Percentiles rank a stretch among this genome's conserved stretches.
Evolutionary conservation across 2,329 filamentous ascomycete species (phyloP).

Genomic region (Xylariaceae sp.): DNA sequence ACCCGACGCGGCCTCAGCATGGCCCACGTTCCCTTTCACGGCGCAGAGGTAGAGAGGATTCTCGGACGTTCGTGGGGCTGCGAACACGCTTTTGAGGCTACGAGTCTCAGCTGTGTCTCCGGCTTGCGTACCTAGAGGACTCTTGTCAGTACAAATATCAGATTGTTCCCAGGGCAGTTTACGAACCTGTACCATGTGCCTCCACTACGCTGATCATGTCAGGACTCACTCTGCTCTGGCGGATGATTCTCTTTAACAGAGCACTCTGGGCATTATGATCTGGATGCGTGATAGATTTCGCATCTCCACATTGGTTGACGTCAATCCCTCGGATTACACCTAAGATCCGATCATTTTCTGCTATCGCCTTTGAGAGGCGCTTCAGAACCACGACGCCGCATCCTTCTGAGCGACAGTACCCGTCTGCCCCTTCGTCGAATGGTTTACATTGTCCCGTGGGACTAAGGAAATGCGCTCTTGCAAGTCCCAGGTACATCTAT

Average conservation of each 20-base stretch:
- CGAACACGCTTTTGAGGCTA: conserved; percentile 8
- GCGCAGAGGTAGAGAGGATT: conserved; percentile 30
- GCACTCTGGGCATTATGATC: conserved; percentile 26
- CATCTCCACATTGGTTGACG: conserved; percentile 38
- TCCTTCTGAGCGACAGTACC: conserved; percentile 12
- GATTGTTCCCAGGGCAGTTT: too few relatives aligned
- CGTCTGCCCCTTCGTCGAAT: conserved; percentile 10
- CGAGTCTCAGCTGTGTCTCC: conserved; percentile 58
- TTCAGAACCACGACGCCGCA: conserved; percentile 10
- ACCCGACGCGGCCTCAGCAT: conserved; percentile 23
- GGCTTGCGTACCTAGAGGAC: conserved; percentile 36
- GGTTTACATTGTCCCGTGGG: conserved; percentile 8
- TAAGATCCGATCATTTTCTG: conserved; percentile 40
- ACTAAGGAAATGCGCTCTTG: conserved; percentile 10
- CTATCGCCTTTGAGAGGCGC: conserved; percentile 38
- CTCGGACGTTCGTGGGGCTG: conserved; percentile 42
- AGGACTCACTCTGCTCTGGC: conserved; percentile 17
- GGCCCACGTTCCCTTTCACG: conserved; percentile 23
- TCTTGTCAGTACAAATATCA: too few relatives aligned
- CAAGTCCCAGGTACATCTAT: conserved; percentile 16
- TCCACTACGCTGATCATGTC: conserved; percentile 15
- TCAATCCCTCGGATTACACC: conserved; percentile 35
- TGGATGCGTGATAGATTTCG: conserved; percentile 37
- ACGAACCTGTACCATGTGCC: conserved; percentile 6
- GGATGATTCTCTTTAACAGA: conserved; percentile 28